Evolutionary conservation across 1,139 yeast genomes (phyloP), one percentile per base, ranked within the genome.

Genomic region (Saccharomyces hybrid): DNA sequence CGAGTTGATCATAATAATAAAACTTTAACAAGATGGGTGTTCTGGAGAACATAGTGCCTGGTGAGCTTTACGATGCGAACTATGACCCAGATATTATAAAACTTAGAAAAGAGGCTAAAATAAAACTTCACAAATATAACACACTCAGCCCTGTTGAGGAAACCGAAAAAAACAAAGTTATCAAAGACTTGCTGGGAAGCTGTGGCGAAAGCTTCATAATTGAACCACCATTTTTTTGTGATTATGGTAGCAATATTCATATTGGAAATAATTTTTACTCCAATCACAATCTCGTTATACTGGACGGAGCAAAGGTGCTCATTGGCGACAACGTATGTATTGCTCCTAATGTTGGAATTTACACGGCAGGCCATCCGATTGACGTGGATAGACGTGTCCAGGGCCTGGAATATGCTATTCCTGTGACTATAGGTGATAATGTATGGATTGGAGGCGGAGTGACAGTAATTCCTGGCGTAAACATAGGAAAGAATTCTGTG

Each of bases 401-500:
- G 0, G 77, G 74, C 1, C 74, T 75, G 23, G 88, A 83, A 63
- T 78, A 72, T 60, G 84, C 85, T 0, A 65, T 67, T 46, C 84
- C 86, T 3, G 77, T 85, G 31, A 73, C 69, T 2, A 81, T 85
- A 28, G 88, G 86, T 0, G 75, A 82, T 63, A 78, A 80, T 56
- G 86, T 82, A 16, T 85, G 91, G 91, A 72, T 85, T 49, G 87
- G 88, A 8, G 76, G 83, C 2, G 75, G 76, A 50, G 78, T 73
- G 25, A 72, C 73, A 1, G 75, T 85, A 5, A 69, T 84, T 53
- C 86, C 87, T 1, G 90, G 89, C 2, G 86, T 84, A 13, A 81
- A 79, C 0, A 77, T 85, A 52, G 90, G 90, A 6, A 78, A 80
- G 42, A 79, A 79, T 1, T 75, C 78, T n/a, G 82, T 83, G 0